Conservation (phyloP, 2,329 filamentous ascomycete species). For the Coleophoma cylindrospora region DNA sequence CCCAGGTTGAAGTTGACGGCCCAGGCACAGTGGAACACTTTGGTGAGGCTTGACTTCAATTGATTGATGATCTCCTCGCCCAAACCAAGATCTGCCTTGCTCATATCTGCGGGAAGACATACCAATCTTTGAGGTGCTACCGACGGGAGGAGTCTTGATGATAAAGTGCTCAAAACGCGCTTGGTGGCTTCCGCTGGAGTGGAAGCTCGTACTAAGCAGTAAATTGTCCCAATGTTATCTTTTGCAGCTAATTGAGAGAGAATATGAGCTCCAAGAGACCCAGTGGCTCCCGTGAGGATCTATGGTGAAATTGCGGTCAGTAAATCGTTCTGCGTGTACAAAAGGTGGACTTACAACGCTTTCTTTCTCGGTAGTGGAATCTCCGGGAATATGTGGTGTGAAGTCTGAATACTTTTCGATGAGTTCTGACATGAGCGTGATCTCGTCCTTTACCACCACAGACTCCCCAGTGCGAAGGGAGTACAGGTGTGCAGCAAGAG, state of each 20-base stretch:
- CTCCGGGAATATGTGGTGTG: background rate
- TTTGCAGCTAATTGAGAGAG: constrained; percentile 52
- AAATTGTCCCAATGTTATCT: constrained; percentile 47
- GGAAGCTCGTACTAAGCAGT: constrained; percentile 45
- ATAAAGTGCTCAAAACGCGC: constrained; percentile 29
- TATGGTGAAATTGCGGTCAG: background rate
- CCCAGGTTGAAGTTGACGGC: constrained; percentile 52
- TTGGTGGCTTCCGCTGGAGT: constrained; percentile 24
- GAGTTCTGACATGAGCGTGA: constrained; percentile 26
- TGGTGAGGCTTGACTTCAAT: constrained; percentile 28
- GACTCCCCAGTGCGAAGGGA: constrained; percentile 7
- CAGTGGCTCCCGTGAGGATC: constrained; percentile 40
- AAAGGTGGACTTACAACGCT: background rate
- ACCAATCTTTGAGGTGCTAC: constrained; percentile 26
- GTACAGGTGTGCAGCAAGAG: constrained; percentile 11
- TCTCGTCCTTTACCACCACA: constrained; percentile 16
- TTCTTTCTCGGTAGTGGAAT: background rate
- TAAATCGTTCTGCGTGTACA: too few species aligned
- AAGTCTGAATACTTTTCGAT: constrained; percentile 34
- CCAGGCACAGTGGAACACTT: constrained; percentile 48
- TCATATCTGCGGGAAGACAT: constrained; percentile 34
- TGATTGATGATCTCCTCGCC: constrained; percentile 17
- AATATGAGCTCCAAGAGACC: constrained; percentile 58
- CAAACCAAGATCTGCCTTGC: constrained; percentile 35
- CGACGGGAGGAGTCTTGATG: constrained; percentile 29